Evolutionary conservation across 2,329 filamentous ascomycete genomes (phyloP).

Genomic region (Bimuria novae-zelandiae): DNA sequence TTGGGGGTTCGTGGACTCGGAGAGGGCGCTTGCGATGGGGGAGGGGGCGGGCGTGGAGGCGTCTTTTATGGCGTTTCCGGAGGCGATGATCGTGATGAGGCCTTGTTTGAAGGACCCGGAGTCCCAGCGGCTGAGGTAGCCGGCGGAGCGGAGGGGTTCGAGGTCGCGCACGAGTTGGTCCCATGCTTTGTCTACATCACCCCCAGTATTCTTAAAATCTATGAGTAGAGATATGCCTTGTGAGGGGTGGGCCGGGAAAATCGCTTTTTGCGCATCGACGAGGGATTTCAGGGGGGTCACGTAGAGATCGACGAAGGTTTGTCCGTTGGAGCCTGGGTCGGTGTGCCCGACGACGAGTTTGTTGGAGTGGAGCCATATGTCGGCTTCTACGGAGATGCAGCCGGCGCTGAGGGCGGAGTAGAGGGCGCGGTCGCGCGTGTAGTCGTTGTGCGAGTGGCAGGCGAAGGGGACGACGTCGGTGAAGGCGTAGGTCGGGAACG

Average conservation of each 20-base stretch:
- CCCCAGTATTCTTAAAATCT: conserved; percentile 47
- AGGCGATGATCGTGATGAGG: conserved; percentile 54
- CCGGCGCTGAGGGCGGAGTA: conserved; percentile 65
- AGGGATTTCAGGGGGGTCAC: conserved; percentile 59
- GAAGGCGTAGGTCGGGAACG: conserved; percentile 18
- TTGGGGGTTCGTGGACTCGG: conserved; percentile 55
- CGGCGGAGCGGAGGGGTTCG: conserved; percentile 50
- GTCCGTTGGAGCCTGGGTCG: conserved; percentile 53
- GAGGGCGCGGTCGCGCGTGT: conserved; percentile 58
- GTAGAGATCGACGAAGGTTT: conserved; percentile 66
- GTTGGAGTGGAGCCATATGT: conserved; percentile 66
- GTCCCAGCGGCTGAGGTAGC: conserved; percentile 55
- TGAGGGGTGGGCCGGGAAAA: conserved; percentile 23
- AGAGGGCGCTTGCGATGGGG: conserved; percentile 58
- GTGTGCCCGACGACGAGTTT: conserved; percentile 68
- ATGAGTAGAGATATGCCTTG: conserved; percentile 57
- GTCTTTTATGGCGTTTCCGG: conserved; percentile 55
- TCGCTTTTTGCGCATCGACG: conserved; percentile 6
- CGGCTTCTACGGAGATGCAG: conserved; percentile 69
- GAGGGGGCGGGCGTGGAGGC: conserved; percentile 35
- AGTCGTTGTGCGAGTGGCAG: conserved; percentile 74
- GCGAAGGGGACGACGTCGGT: conserved; percentile 56
- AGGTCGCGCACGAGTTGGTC: conserved; percentile 45
- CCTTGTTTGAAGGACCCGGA: conserved; percentile 43
- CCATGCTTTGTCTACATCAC: conserved; percentile 27